Evolutionary conservation across 352 stramenopile genomes (phyloP), one percentile per base, ranked within the genome.

Genomic region (Globisporangium sylvaticum): DNA sequence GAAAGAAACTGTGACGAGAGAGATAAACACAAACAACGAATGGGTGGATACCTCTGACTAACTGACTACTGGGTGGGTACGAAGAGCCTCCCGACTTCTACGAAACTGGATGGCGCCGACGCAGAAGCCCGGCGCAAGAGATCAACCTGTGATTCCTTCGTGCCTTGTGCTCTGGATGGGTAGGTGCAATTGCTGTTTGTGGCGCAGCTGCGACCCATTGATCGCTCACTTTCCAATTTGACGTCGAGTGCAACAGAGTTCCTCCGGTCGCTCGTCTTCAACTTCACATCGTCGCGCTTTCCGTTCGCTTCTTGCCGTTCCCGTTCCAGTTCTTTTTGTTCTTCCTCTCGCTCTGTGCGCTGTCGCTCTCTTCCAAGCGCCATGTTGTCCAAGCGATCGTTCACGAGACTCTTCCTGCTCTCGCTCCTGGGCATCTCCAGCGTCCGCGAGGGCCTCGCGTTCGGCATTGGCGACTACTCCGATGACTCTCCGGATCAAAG

Each of bases 371-470:
- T n/a, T 22, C 53, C 0, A 59, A 42, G 53, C 18, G 18, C 2
- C 27, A 62, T 62, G 57, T n/a, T 62, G 34, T 54, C 57, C 34
- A 53, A 25, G 57, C 34, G 34, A 0, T 62, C 57, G 34, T 62
- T 62, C 57, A 62, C 57, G 24, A 25, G 39, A 15, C 57, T 62
- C 57, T 62, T 62, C 34, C 24, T 62, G 24, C 57, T 62, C 1
- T 62, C 57, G 34, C 57, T 62, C 1, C 34, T 62, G 5, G 15
- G 57, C 39, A 18, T 62, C 57, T 18, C 57, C 4, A 62, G 57
- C 10, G 25, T 62, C 22, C 57, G 34, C 22, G 34, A 62, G 8
- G 34, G 57, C 1, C 57, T 62, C 25, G 24, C 57, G 14, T 31
- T 37, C 18, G 14, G 57, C 22, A 54, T 62, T 25, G 14, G 15